Conservation (phyloP, 2,329 filamentous ascomycete species). For the Fusarium sp. region DNA sequence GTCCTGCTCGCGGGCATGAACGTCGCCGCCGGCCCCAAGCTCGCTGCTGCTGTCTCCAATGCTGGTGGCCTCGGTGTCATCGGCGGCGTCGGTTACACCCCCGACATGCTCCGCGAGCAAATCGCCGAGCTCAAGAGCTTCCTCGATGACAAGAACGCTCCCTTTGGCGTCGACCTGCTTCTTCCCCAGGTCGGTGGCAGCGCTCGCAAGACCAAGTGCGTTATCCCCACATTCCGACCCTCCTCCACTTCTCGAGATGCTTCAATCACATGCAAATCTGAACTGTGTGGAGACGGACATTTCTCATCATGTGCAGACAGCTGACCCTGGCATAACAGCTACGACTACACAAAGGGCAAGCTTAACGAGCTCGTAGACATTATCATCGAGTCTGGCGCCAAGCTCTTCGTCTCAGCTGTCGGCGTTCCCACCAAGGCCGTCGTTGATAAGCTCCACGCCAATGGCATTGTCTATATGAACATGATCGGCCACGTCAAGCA, state of each 20-base stretch:
- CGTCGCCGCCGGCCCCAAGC: slow-evolving; percentile 95
- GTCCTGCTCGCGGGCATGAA: slow-evolving; percentile 98
- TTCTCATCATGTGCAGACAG: neutral
- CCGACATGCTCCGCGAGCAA: slow-evolving; percentile 96
- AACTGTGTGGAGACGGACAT: neutral
- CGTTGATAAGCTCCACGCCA: slow-evolving; percentile 90
- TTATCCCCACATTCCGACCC: slow-evolving; percentile 27
- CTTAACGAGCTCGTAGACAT: slow-evolving; percentile 91
- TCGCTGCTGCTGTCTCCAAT: slow-evolving; percentile 97
- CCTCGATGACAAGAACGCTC: slow-evolving; percentile 90
- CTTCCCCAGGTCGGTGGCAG: slow-evolving; percentile 95
- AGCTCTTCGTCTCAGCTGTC: slow-evolving; percentile 96
- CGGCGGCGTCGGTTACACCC: slow-evolving; percentile 95
- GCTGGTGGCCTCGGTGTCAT: slow-evolving; percentile 97
- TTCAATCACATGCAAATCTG: slow-evolving; percentile 43
- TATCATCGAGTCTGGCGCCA: slow-evolving; percentile 91
- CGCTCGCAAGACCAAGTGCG: slow-evolving; percentile 92
- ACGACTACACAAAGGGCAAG: slow-evolving; percentile 99
- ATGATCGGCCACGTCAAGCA: slow-evolving; percentile 99
- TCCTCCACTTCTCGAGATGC: slow-evolving; percentile 5
- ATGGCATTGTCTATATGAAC: slow-evolving; percentile 98
- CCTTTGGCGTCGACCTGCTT: slow-evolving; percentile 94
- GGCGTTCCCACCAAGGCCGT: slow-evolving; percentile 91
- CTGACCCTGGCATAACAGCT: slow-evolving; percentile 70
- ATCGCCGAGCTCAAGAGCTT: slow-evolving; percentile 94